Conservation (phyloP, 345 rosid species). For the Arabis hirsuta region DNA sequence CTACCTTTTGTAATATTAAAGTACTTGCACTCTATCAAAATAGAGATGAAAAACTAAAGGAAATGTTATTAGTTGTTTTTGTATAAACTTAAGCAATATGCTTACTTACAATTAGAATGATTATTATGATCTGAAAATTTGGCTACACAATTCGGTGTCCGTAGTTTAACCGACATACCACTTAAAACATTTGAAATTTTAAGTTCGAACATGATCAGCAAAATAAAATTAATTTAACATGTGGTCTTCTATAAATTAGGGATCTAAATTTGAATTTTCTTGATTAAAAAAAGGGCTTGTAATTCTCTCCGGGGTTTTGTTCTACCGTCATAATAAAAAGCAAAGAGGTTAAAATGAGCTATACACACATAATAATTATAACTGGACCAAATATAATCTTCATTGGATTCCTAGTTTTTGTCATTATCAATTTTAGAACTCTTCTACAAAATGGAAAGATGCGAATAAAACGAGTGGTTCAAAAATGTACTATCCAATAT, state of each 20-base stretch:
- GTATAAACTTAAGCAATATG: background rate
- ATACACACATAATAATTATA: background rate
- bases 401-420: conserved; percentile 14
- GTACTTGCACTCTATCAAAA: background rate
- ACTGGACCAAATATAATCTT: background rate
- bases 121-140: no score
- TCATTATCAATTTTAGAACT: background rate
- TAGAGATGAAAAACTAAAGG: no score
- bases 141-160: no score
- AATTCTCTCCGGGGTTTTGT: background rate
- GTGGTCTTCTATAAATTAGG: no score
- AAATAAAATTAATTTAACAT: no score
- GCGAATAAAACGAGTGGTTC: conserved; percentile 11
- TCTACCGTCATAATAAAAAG: background rate
- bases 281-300: background rate
- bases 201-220: no score
- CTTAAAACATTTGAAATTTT: no score
- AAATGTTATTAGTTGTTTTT: no score
- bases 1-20: background rate
- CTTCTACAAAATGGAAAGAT: background rate
- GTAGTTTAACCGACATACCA: no score
- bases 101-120: no score
- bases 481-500: conserved; percentile 5
- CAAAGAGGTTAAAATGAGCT: background rate
- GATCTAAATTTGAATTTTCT: no score